Evolutionary conservation across 2,329 filamentous ascomycete species (phyloP), one percentile per base, ranked within the genome.

Genomic region (Trichothecium roseum): DNA sequence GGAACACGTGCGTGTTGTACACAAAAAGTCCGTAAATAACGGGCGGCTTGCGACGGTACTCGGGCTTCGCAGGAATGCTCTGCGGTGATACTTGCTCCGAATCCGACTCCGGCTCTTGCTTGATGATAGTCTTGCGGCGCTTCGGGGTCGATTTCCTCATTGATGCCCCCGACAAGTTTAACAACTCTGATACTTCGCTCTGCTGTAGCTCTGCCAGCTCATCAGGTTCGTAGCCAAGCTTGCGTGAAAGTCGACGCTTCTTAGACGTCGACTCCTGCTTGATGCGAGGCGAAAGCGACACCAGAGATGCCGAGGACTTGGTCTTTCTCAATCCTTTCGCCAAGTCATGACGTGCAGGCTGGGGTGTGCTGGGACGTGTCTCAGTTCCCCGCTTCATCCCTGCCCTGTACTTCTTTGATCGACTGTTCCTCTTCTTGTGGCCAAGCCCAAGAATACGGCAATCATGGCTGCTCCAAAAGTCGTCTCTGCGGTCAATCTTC

Each of bases 11-110:
- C 3, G 53, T 53, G 33, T 59, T 56, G 18, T 65, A 46, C 17
- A 66, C 52, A 40, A 64, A 65, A 18, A 66, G 48, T 10, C 62
- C 63, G 37, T 64, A 66, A 10, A 66, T 51, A 16, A 65, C 60
- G 4, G 63, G 60, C 2, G 59, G 59, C 1, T 36, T 40, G 5
- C 52, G 53, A 5, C 49, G 48, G 34, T 55, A 58, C 24, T 32
- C 39, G 22, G 35, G 3, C 3, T 16, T 36, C 28, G 32, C 27
- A 15, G 17, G n/a, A 15, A 18, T 18, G 30, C 30, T 31, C 30
- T 16, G 15, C 18, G 30, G 30, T 15, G 7, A 31, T 7, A 15
- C 18, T 12, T 8, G 16, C 30, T 18, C 18, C 30, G 17, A 30
- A 30, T 12, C 18, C 30, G 20, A 24, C 6, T 24, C 20, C 16